Evolutionary conservation across 305 asterid genomes (phyloP), one percentile per base, ranked within the genome.

Genomic region (Rubia tinctorum): DNA sequence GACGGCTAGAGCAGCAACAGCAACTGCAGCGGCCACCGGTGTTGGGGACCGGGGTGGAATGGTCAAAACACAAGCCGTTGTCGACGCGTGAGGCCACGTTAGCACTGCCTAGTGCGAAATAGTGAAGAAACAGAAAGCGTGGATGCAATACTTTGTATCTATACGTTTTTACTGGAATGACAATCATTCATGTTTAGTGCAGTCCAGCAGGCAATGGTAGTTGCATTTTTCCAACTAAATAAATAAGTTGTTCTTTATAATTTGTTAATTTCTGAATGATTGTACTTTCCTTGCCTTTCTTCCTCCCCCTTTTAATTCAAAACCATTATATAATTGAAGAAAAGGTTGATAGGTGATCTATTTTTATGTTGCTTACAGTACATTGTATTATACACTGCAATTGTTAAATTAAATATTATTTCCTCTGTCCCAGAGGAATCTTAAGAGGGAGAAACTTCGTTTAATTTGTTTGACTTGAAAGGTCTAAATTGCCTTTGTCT

Each of bases 1-100:
- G 79, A 25, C 76, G 64, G 81, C 64, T 20, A 45, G 42, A 37
- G 27, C 66, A 65, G 80, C 68, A 44, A 42, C 62, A 43, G 27
- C 30, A 27, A 75, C 67, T 12, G 34, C 62, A 27, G 12, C 69
- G 15, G 22, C 55, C 9, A 20, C 53, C 25, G 13, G 66, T 10
- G 74, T 40, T 37, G 69, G 73, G 71, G 74, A 30, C 23, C 47
- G 73, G 71, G 47, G 63, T 27, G 27, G 62, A 68, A 53, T 27
- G 22, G 73, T 63, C 69, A 17, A 68, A 75, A 44, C 61, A 68
- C 11, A 20, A 43, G 51, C 10, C 71, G 23, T 6, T 47, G 76
- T 30, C 70, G 25, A 13, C 63, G 6, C 58, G 62, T 3, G 63
- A 7, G 11, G 4, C 17, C 18, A 44, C 78, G n/a, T 68, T 69